Conservation (phyloP, 2,329 filamentous ascomycete genomes). For the Sarocladiaceae sp. region DNA sequence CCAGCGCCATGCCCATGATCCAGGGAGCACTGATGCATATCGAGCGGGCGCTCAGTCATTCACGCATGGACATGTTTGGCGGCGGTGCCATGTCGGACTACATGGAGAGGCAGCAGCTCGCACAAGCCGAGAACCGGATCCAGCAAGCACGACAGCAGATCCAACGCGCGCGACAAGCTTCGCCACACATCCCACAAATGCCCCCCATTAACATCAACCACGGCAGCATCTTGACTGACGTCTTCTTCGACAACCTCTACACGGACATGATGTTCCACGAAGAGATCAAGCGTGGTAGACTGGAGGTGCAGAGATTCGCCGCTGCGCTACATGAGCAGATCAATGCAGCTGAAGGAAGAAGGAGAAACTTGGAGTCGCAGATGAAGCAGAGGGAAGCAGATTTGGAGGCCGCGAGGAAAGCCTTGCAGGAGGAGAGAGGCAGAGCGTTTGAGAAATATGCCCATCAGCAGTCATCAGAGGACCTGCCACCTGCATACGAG, state of each 20-base stretch:
- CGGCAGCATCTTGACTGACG: conserved; percentile 42
- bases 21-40: conserved; percentile 30
- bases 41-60: conserved; percentile 35
- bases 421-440: conserved; percentile 41
- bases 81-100: conserved; percentile 44
- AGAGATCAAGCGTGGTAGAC: conserved; percentile 41
- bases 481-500: conserved; percentile 5
- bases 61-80: conserved; percentile 44
- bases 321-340: conserved; percentile 27
- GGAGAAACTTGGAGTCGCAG: conserved; percentile 24
- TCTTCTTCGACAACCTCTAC: conserved; percentile 53
- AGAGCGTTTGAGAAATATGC: conserved; percentile 34
- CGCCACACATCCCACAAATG: conserved; percentile 31
- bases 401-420: conserved; percentile 28
- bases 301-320: conserved; percentile 30
- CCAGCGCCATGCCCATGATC: conserved; percentile 33
- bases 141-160: conserved; percentile 35
- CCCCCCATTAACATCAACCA: conserved; percentile 38
- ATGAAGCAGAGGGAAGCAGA: conserved; percentile 23
- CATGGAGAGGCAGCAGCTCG: conserved; percentile 49
- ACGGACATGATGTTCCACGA: conserved; percentile 48
- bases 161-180: conserved; percentile 34
- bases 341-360: conserved; percentile 24
- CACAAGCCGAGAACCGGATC: conserved; percentile 39
- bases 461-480: neutral